Evolutionary conservation across 495 filamentous ascomycete species (phyloP).

Genomic region (Hypoxylon rickii): DNA sequence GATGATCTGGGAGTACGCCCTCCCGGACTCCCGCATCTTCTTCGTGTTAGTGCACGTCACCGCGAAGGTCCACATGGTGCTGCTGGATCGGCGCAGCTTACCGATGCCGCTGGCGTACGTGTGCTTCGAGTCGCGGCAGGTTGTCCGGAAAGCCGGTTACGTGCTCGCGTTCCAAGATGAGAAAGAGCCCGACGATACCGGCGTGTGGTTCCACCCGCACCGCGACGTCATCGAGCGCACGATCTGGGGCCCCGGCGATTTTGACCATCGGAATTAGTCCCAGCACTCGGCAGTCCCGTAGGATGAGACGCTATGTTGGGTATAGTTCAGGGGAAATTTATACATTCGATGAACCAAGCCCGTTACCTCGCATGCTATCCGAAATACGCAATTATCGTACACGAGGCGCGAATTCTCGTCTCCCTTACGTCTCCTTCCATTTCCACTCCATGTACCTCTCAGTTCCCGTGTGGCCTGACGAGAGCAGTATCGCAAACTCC

Average conservation of each 20-base stretch:
- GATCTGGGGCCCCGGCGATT: constrained; percentile 31
- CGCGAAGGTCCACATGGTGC: constrained; percentile 27
- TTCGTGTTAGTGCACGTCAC: constrained; percentile 31
- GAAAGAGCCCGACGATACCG: constrained; percentile 28
- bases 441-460: constrained; percentile 47
- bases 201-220: constrained; percentile 35
- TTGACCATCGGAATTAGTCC: too few species aligned
- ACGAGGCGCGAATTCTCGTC: too few species aligned
- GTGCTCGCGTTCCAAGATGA: constrained; percentile 30
- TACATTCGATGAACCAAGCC: too few species aligned
- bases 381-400: too few species aligned
- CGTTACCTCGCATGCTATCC: too few species aligned
- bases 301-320: too few species aligned
- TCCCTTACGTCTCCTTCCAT: too few species aligned
- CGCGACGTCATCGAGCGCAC: constrained; percentile 31
- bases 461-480: constrained; percentile 14
- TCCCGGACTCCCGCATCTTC: constrained; percentile 37
- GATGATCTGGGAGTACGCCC: constrained; percentile 40
- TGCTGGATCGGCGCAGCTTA: constrained; percentile 24
- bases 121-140: constrained; percentile 36
- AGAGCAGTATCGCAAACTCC: constrained; percentile 37
- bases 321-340: too few species aligned
- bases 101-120: constrained; percentile 33
- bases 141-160: constrained; percentile 31
- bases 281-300: too few species aligned